These are phyloP conservation scores for Hylodesmum podocarpum DNA, from an alignment of 306 rosid genomes.

Conservation along the genomic window DNA sequence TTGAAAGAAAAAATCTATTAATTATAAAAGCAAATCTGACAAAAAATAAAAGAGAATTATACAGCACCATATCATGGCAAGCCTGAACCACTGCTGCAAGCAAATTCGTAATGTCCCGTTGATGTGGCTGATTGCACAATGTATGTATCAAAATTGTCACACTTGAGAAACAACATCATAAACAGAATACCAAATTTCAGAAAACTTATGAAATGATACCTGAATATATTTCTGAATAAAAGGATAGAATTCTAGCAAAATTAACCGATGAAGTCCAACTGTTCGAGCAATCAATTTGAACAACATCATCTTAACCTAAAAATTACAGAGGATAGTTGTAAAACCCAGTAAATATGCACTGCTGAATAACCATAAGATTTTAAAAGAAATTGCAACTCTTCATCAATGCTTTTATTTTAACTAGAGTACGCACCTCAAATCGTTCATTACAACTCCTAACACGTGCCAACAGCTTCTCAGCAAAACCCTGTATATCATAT, in stretches of 20 bases:
- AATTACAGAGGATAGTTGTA: constrained; percentile 26
- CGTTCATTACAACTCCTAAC: constrained; percentile 65
- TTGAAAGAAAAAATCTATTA: constrained; percentile 19
- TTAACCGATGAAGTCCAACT: constrained; percentile 78
- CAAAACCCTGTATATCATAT: constrained; percentile 68
- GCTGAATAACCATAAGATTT: constrained; percentile 4
- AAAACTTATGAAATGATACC: constrained; percentile 48
- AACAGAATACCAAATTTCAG: constrained; percentile 24
- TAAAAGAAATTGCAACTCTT: neutral
- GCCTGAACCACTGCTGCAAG: constrained; percentile 91
- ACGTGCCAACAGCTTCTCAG: constrained; percentile 77
- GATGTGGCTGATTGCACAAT: constrained; percentile 79
- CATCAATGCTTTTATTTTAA: neutral
- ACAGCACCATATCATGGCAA: constrained; percentile 88
- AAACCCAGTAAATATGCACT: constrained; percentile 26
- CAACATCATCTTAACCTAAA: constrained; percentile 88
- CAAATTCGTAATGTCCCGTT: constrained; percentile 71
- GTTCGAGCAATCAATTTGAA: constrained; percentile 84
- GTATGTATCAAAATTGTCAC: constrained; percentile 25
- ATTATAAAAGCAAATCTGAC: constrained; percentile 4
- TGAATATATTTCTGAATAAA: constrained; percentile 70
- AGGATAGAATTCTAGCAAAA: constrained; percentile 69
- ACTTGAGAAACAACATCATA: constrained; percentile 23
- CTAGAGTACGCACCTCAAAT: constrained; percentile 63
- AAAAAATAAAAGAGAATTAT: neutral